Percentiles rank a stretch among this genome's conserved stretches.
phyloP scores from a whole-genome alignment of 2,329 filamentous ascomycete species.

The Penicillium fuscoglaucum region DNA sequence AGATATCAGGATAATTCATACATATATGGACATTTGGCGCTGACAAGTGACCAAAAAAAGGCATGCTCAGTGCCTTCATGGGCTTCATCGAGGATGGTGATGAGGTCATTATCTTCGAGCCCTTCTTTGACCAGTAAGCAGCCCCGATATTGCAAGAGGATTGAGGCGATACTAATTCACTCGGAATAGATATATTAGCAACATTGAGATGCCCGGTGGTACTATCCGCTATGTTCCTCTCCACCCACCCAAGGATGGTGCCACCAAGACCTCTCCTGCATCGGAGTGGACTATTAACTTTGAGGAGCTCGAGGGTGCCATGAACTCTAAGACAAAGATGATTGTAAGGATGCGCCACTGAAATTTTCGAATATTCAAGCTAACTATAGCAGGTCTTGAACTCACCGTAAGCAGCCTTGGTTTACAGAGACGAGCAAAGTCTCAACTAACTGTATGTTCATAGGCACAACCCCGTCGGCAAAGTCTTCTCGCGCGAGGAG shows the following conservation, averaged over 20 bases:
- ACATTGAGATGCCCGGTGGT: conserved; percentile 97
- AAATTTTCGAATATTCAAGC: not conserved
- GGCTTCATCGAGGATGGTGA: conserved; percentile 91
- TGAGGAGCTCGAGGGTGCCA: conserved; percentile 73
- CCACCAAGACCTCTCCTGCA: conserved; percentile 75
- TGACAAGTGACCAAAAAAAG: conserved; percentile 34
- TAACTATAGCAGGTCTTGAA: conserved; percentile 46
- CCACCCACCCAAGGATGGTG: conserved; percentile 80
- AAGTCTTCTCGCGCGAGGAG: conserved; percentile 85
- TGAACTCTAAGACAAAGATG: conserved; percentile 91
- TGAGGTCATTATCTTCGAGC: conserved; percentile 97
- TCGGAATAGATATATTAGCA: conserved; percentile 74
- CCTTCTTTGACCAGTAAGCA: conserved; percentile 90
- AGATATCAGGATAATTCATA: not conserved
- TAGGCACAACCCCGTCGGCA: conserved; percentile 89
- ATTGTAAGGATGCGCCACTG: conserved; percentile 66
- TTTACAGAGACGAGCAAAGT: not conserved
- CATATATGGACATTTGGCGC: conserved; percentile 1
- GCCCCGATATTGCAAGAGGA: not conserved
- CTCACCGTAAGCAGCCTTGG: conserved; percentile 45
- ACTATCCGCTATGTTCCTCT: conserved; percentile 95
- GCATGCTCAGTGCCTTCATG: conserved; percentile 98
- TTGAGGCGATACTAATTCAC: not conserved
- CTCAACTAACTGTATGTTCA: conserved; percentile 14
- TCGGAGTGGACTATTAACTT: conserved; percentile 88